These are phyloP conservation scores for Debaryomyces sp. DNA, from an alignment of 1,139 yeast genomes.

Conservation along the genomic window DNA sequence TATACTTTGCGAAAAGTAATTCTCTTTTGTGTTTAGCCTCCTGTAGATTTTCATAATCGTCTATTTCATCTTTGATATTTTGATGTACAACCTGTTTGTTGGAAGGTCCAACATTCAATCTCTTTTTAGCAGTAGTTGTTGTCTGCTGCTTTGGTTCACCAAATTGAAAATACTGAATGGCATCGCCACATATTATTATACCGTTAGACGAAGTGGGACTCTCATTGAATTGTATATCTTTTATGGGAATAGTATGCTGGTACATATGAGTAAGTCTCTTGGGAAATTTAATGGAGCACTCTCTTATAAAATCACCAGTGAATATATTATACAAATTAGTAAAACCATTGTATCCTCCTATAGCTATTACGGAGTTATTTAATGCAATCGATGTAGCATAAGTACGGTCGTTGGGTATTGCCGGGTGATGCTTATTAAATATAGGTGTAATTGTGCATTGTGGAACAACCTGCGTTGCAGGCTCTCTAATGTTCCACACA, in stretches of 20 bases:
- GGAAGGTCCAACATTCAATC: slow-evolving; percentile 20
- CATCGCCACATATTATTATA: slow-evolving; percentile 54
- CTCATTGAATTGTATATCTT: slow-evolving; percentile 44
- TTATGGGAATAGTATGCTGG: slow-evolving; percentile 40
- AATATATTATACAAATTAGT: slow-evolving; percentile 64
- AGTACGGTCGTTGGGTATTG: slow-evolving; percentile 12
- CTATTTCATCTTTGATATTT: slow-evolving; percentile 38
- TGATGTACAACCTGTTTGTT: slow-evolving; percentile 19
- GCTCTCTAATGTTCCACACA: slow-evolving; percentile 45
- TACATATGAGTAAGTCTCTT: slow-evolving; percentile 33
- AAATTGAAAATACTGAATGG: slow-evolving; percentile 64
- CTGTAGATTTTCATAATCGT: slow-evolving; percentile 37
- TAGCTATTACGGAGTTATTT: slow-evolving; percentile 50
- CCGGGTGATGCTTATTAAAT: slow-evolving; percentile 20
- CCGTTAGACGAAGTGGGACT: slow-evolving; percentile 52
- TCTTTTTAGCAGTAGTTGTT: slow-evolving; percentile 14
- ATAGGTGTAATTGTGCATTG: slow-evolving; percentile 24
- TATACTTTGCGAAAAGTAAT: slow-evolving; percentile 44
- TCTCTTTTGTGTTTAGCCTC: slow-evolving; percentile 22
- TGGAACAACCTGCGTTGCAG: slow-evolving; percentile 17
- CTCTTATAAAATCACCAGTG: slow-evolving; percentile 58
- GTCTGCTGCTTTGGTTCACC: slow-evolving; percentile 34
- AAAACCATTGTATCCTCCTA: slow-evolving; percentile 67
- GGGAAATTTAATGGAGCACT: slow-evolving; percentile 50
- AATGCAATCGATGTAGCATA: slow-evolving; percentile 34